Evolutionary conservation across 192 early-diverging fungal species (phyloP).

Genomic region (Polychytrium aggregatum): DNA sequence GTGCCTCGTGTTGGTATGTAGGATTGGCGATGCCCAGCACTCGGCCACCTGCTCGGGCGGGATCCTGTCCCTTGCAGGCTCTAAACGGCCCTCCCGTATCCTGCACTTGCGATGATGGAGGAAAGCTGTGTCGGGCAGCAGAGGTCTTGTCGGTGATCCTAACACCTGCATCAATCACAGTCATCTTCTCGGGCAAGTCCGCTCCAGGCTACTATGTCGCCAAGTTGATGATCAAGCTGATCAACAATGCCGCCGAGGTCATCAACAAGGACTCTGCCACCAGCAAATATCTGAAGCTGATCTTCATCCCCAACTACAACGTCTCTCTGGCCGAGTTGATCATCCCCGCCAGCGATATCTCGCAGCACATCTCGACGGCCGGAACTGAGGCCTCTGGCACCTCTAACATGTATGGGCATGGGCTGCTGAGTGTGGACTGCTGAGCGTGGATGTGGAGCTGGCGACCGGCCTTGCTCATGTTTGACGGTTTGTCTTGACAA

Average conservation of each 20-base stretch:
- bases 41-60: not conserved
- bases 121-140: too few relatives aligned
- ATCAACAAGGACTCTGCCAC: constrained; percentile 80
- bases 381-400: constrained; percentile 98
- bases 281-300: constrained; percentile 74
- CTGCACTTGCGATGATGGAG: too few relatives aligned
- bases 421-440: too few relatives aligned
- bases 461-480: too few relatives aligned
- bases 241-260: constrained; percentile 82
- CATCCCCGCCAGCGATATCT: constrained; percentile 95
- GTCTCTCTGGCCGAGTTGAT: constrained; percentile 94
- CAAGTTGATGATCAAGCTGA: constrained; percentile 97
- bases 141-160: too few relatives aligned
- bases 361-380: constrained; percentile 98
- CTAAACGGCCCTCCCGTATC: too few relatives aligned
- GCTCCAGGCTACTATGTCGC: constrained; percentile 98
- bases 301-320: constrained; percentile 98
- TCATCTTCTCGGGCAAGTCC: constrained; percentile 94
- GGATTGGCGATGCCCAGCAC: not conserved
- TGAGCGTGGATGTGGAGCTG: too few relatives aligned
- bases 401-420: constrained; percentile 86
- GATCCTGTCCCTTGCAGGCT: too few relatives aligned
- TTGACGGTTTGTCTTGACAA: not conserved
- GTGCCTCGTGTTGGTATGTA: constrained; percentile 60
- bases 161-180: too few relatives aligned